phyloP scores from a whole-genome alignment of 2,329 filamentous ascomycete species.

The Aspergillus pseudoglaucus region DNA sequence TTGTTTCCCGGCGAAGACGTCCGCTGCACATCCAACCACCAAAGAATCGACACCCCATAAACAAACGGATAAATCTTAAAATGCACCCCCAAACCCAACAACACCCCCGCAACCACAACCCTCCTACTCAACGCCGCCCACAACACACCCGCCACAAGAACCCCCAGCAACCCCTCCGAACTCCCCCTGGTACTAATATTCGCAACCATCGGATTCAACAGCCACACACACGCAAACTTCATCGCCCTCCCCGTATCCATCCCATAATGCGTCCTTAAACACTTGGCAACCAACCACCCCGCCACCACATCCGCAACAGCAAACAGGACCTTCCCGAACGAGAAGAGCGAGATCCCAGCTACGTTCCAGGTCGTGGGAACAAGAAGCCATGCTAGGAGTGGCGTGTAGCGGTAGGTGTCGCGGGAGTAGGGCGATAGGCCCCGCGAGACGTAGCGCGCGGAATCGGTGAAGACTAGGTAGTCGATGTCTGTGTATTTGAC shows the following conservation, averaged over 20 bases:
- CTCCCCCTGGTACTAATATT: conserved; percentile 93
- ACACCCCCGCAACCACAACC: conserved; percentile 60
- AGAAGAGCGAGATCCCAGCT: conserved; percentile 43
- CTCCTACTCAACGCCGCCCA: conserved; percentile 67
- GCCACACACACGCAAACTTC: conserved; percentile 78
- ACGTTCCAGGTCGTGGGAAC: conserved; percentile 62
- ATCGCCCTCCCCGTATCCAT: conserved; percentile 54
- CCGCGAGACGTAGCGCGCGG: conserved; percentile 67
- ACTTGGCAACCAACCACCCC: conserved; percentile 65
- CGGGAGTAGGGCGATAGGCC: conserved; percentile 72
- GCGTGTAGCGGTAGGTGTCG: conserved; percentile 96
- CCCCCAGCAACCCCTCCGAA: conserved; percentile 82
- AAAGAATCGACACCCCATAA: conserved; percentile 61
- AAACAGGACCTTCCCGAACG: conserved; percentile 82
- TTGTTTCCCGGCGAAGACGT: conserved; percentile 6
- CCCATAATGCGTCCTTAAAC: conserved; percentile 43
- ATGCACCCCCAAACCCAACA: conserved; percentile 81
- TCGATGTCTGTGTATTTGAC: conserved; percentile 99
- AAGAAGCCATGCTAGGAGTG: conserved; percentile 84
- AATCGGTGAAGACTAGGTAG: conserved; percentile 97
- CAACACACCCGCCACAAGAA: conserved; percentile 72
- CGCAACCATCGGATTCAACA: conserved; percentile 96
- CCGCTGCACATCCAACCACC: too few species aligned
- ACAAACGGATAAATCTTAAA: conserved; percentile 99
- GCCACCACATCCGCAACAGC: conserved; percentile 76